phyloP scores from a whole-genome alignment of 306 rosid genomes.

The Lathyrus oleraceus region DNA sequence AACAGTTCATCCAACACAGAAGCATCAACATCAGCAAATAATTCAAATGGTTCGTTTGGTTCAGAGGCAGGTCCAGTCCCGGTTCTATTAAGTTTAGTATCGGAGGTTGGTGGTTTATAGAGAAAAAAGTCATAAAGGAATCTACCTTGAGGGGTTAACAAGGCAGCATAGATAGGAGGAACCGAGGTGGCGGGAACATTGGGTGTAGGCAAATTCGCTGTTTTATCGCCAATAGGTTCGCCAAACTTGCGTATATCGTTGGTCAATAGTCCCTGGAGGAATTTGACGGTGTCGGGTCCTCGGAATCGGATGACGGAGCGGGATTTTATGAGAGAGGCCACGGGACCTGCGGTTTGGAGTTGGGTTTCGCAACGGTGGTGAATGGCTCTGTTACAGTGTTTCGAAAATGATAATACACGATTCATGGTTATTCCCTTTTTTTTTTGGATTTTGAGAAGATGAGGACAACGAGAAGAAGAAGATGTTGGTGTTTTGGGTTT shows the following conservation, averaged over 20 bases:
- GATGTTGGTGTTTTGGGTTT: neutral
- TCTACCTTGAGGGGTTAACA: conserved; percentile 85
- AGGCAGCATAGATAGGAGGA: conserved; percentile 71
- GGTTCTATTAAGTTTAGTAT: conserved; percentile 57
- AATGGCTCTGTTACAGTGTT: conserved; percentile 38
- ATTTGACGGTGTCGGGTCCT: conserved; percentile 81
- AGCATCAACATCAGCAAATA: conserved; percentile 82
- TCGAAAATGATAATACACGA: conserved; percentile 38
- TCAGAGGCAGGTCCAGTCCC: conserved; percentile 59
- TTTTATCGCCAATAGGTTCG: conserved; percentile 46
- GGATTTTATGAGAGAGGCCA: conserved; percentile 60
- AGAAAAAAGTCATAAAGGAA: conserved; percentile 74
- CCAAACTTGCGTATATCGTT: conserved; percentile 70
- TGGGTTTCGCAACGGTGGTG: conserved; percentile 37
- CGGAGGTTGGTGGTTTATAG: conserved; percentile 53
- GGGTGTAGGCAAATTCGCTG: conserved; percentile 54
- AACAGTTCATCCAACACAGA: conserved; percentile 71
- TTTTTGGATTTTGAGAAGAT: conserved; percentile 23
- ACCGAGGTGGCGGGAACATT: conserved; percentile 52
- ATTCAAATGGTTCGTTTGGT: conserved; percentile 46
- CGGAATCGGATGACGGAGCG: conserved; percentile 79
- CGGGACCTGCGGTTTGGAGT: conserved; percentile 51
- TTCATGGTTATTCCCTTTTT: conserved; percentile 40
- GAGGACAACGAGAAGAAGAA: neutral
- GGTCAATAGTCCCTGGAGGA: conserved; percentile 80